Conservation (phyloP, 371 early-diverging fungal genomes). For the Nematocida minor region DNA sequence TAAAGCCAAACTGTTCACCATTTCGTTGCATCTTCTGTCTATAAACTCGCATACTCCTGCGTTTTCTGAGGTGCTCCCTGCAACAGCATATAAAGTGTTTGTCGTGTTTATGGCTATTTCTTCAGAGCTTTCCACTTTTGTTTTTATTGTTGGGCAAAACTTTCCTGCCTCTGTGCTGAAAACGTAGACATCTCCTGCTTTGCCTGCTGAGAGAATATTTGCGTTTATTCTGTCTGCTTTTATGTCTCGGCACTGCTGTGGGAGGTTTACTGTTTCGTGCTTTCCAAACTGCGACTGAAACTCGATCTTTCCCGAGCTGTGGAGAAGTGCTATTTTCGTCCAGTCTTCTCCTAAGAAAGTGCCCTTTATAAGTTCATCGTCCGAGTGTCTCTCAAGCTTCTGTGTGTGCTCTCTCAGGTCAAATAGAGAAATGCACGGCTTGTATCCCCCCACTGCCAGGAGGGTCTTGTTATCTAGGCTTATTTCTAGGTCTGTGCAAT, state of each 20-base stretch:
- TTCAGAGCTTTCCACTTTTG: slow-evolving; percentile 68
- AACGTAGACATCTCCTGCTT: slow-evolving; percentile 76
- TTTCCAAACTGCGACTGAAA: slow-evolving; percentile 88
- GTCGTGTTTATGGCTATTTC: slow-evolving; percentile 73
- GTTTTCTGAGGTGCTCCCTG: slow-evolving; percentile 67
- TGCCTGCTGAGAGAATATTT: slow-evolving; percentile 77
- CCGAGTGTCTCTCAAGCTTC: slow-evolving; percentile 92
- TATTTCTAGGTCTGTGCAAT: slow-evolving; percentile 73
- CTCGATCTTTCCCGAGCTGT: slow-evolving; percentile 83
- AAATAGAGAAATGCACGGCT: slow-evolving; percentile 87
- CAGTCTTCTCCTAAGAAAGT: slow-evolving; percentile 84
- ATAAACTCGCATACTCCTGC: slow-evolving; percentile 59
- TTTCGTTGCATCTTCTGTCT: slow-evolving; percentile 46
- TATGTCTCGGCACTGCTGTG: slow-evolving; percentile 73
- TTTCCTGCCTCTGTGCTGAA: slow-evolving; percentile 86
- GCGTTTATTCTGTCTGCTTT: slow-evolving; percentile 80
- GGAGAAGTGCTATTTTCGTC: slow-evolving; percentile 84
- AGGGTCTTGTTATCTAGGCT: slow-evolving; percentile 77
- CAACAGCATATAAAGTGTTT: slow-evolving; percentile 80
- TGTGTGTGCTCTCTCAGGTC: slow-evolving; percentile 82
- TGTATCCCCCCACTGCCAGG: slow-evolving; percentile 89
- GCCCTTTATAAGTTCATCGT: slow-evolving; percentile 71
- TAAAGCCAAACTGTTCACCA: slow-evolving; percentile 50
- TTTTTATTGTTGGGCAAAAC: slow-evolving; percentile 70
- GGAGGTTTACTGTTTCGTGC: slow-evolving; percentile 85